phyloP scores from a whole-genome alignment of 768 basidiomycete species.

The Hypsizygus marmoreus region DNA sequence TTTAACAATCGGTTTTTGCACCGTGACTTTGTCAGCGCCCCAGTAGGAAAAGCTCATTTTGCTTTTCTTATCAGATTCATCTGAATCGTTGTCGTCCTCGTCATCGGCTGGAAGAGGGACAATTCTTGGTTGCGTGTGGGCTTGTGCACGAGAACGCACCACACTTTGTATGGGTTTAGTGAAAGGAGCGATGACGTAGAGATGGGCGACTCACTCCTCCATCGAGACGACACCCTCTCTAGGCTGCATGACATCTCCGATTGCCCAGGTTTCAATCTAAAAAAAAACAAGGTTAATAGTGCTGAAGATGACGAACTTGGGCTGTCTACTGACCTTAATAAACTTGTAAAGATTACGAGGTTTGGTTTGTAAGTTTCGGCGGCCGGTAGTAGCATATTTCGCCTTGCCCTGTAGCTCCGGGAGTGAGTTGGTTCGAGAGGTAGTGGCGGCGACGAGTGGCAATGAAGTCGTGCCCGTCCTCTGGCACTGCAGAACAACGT shows the following conservation, averaged over 20 bases:
- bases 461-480: conserved; percentile 86
- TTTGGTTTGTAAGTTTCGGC: conserved; percentile 73
- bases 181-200: conserved; percentile 7
- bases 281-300: conserved; percentile 8
- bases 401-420: conserved; percentile 84
- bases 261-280: conserved; percentile 87
- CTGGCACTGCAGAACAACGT: conserved; percentile 91
- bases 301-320: neutral
- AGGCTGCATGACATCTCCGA: conserved; percentile 74
- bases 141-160: conserved; percentile 67
- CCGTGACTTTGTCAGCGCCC: conserved; percentile 89
- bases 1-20: conserved; percentile 76
- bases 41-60: conserved; percentile 95
- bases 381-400: conserved; percentile 82
- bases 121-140: conserved; percentile 61
- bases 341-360: conserved; percentile 95
- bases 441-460: conserved; percentile 69
- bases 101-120: conserved; percentile 71
- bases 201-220: conserved; percentile 72
- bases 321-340: conserved; percentile 61
- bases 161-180: conserved; percentile 45
- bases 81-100: conserved; percentile 62
- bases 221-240: conserved; percentile 82
- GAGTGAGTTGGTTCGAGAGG: conserved; percentile 70
- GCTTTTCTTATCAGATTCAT: conserved; percentile 86